Evolutionary conservation across 225 moss, liverwort and hornwort genomes (phyloP).

Genomic region (Pseudisothecium myosuroides): DNA sequence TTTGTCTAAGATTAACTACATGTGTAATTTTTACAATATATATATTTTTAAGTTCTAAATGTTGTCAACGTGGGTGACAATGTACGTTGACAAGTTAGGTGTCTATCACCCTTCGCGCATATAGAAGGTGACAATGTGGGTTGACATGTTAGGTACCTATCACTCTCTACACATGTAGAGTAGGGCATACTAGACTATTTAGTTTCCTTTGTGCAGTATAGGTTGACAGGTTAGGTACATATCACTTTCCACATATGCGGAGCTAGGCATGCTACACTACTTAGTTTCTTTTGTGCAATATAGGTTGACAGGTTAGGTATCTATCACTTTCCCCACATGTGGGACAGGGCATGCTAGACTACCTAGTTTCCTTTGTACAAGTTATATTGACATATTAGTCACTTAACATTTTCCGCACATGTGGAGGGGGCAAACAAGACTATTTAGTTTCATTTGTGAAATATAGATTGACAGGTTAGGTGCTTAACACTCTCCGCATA

Average conservation of each 20-base stretch:
- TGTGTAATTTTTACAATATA: background rate
- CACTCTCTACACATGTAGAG: too few species aligned
- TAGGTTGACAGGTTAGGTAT: background rate
- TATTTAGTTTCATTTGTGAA: background rate
- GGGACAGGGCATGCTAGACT: too few species aligned
- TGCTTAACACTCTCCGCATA: background rate
- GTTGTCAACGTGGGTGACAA: rapidly evolving
- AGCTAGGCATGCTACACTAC: too few species aligned
- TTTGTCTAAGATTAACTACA: background rate
- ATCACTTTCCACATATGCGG: too few species aligned
- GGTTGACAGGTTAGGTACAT: too few species aligned
- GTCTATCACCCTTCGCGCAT: rapidly evolving
- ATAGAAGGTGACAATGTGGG: rapidly evolving
- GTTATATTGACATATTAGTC: too few species aligned
- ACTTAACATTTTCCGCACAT: background rate
- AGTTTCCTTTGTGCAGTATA: too few species aligned
- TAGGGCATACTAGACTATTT: too few species aligned
- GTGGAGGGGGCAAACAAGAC: background rate
- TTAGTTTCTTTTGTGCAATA: too few species aligned
- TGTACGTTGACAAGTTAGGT: background rate
- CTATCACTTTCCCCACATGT: too few species aligned
- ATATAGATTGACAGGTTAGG: background rate
- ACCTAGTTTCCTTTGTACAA: too few species aligned
- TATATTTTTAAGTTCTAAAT: background rate
- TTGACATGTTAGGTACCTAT: background rate